These are phyloP conservation scores for Fusarium scirpi DNA, from an alignment of 2,329 filamentous ascomycete genomes.

Conservation along the genomic window DNA sequence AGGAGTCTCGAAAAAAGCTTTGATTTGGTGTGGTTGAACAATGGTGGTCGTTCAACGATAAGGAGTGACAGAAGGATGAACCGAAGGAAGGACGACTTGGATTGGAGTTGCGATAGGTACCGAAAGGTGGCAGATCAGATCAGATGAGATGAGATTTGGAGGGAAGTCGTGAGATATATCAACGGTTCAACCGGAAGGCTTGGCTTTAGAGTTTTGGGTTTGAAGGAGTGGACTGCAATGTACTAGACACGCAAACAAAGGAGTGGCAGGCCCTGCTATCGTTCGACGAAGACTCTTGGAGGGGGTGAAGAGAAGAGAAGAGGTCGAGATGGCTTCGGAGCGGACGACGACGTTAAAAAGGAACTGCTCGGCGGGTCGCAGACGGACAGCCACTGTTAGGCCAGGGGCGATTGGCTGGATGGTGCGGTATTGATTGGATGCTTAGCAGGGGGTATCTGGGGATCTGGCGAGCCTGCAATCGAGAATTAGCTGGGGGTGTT, in stretches of 20 bases:
- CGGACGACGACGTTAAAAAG: slow-evolving; percentile 48
- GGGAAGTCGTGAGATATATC: slow-evolving; percentile 44
- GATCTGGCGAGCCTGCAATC: slow-evolving; percentile 39
- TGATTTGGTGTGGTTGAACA: slow-evolving; percentile 41
- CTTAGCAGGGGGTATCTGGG: slow-evolving; percentile 37
- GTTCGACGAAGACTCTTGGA: slow-evolving; percentile 47
- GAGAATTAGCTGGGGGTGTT: slow-evolving; percentile 30
- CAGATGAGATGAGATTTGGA: slow-evolving; percentile 16
- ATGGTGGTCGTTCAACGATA: slow-evolving; percentile 38
- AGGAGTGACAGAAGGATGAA: slow-evolving; percentile 46
- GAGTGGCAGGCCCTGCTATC: slow-evolving; percentile 45
- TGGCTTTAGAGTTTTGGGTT: slow-evolving; percentile 40
- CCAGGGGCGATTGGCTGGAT: slow-evolving; percentile 39
- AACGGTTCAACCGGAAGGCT: slow-evolving; percentile 47
- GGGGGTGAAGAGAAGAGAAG: slow-evolving; percentile 44
- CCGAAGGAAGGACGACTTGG: slow-evolving; percentile 40
- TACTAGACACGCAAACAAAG: slow-evolving; percentile 50
- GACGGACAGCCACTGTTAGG: slow-evolving; percentile 37
- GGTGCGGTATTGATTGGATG: slow-evolving; percentile 42
- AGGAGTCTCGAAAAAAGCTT: slow-evolving; percentile 38
- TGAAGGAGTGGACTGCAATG: slow-evolving; percentile 52
- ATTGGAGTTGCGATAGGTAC: slow-evolving; percentile 37
- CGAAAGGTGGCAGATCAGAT: slow-evolving; percentile 21
- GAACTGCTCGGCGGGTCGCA: slow-evolving; percentile 43
- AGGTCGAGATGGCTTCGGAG: slow-evolving; percentile 40